A percentile compares a stretch with the other conserved stretches of the same genome.
phyloP scores from a whole-genome alignment of 352 stramenopile species.

The Phytophthora citrophthora region DNA sequence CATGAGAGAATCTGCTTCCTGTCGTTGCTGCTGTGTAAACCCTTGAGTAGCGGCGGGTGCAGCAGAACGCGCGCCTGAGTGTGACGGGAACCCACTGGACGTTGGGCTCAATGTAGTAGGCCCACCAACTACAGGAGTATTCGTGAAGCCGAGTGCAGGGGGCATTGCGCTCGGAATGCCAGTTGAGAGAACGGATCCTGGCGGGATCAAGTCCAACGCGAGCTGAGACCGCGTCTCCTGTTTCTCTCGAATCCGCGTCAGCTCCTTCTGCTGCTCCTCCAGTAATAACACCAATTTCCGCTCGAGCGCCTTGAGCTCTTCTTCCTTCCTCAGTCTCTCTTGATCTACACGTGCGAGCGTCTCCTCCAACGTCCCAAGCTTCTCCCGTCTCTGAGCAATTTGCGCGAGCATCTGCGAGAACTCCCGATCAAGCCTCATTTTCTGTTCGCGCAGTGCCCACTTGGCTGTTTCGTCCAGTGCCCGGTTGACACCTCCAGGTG shows the following conservation, averaged over 20 bases:
- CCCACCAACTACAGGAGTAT: conserved; percentile 32
- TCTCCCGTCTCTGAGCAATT: conserved; percentile 93
- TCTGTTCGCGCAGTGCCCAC: conserved; percentile 92
- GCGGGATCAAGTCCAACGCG: conserved; percentile 50
- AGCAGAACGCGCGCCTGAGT: neutral
- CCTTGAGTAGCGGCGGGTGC: conserved; percentile 24
- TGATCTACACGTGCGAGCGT: conserved; percentile 89
- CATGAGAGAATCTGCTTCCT: conserved; percentile 93
- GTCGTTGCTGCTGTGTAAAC: conserved; percentile 83
- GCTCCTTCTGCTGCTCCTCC: conserved; percentile 94
- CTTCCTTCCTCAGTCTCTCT: conserved; percentile 90
- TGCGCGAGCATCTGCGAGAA: conserved; percentile 95
- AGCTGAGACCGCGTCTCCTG: conserved; percentile 59
- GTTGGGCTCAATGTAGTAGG: conserved; percentile 27
- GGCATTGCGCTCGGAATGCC: conserved; percentile 10
- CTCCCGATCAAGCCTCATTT: conserved; percentile 94
- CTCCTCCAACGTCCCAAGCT: conserved; percentile 85
- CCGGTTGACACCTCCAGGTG: conserved; percentile 21
- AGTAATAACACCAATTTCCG: conserved; percentile 94
- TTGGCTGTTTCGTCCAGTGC: conserved; percentile 88
- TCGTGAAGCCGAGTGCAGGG: conserved; percentile 17
- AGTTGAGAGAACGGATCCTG: neutral
- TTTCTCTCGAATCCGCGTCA: conserved; percentile 75
- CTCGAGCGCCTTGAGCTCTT: conserved; percentile 93
- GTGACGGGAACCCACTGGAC: conserved; percentile 4